A percentile compares a stretch with the other conserved stretches of the same genome.
phyloP scores from a whole-genome alignment of 352 stramenopile species.

The Phytopythium delawarense region DNA sequence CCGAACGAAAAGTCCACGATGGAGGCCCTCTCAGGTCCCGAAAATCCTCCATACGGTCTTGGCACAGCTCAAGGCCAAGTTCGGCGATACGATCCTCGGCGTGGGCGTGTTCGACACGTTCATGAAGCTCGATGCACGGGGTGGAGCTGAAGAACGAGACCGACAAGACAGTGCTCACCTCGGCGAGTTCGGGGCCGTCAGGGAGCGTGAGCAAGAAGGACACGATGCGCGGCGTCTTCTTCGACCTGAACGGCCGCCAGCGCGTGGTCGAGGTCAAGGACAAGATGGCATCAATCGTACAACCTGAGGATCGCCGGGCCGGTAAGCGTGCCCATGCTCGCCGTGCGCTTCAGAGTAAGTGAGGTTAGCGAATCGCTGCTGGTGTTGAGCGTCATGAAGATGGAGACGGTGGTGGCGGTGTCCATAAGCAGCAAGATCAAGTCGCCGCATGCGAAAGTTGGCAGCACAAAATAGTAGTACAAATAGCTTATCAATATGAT shows the following conservation, averaged over 20 bases:
- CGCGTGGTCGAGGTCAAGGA: conserved; percentile 91
- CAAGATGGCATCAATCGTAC: conserved; percentile 60
- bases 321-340: conserved; percentile 95
- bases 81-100: conserved; percentile 88
- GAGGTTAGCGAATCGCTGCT: conserved; percentile 92
- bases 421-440: conserved; percentile 90
- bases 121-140: conserved; percentile 71
- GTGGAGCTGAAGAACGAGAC: conserved; percentile 90
- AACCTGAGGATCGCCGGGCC: conserved; percentile 67
- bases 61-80: conserved; percentile 84
- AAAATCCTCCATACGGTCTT: conserved; percentile 95
- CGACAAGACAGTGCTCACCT: conserved; percentile 96
- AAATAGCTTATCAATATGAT: no score
- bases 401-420: conserved; percentile 95
- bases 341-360: conserved; percentile 91
- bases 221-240: conserved; percentile 93
- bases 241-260: conserved; percentile 95
- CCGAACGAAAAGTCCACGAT: conserved; percentile 91
- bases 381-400: conserved; percentile 98
- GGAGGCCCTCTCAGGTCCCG: conserved; percentile 90
- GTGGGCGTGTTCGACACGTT: conserved; percentile 82
- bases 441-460: conserved; percentile 87
- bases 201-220: conserved; percentile 87
- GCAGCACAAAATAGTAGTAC: no score
- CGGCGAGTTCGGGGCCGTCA: conserved; percentile 91